A percentile compares a stretch with the other conserved stretches of the same genome.
Conservation (phyloP, 768 basidiomycete species). For the Strobilomyces echinocephalus region DNA sequence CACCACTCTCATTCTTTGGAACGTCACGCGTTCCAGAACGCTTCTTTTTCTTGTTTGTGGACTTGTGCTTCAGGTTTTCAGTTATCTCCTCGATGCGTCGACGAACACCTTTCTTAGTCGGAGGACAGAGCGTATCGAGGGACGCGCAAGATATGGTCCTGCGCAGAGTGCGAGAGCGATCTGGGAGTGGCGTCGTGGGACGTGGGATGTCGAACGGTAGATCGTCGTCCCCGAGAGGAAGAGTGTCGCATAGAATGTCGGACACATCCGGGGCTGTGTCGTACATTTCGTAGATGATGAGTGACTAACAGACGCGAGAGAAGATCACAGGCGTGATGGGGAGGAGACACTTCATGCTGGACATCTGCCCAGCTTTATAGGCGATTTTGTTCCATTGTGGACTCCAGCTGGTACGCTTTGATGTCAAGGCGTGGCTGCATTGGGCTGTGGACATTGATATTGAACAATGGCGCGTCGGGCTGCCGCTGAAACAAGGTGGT, state of each 20-base stretch:
- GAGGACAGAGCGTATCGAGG: conserved; percentile 12
- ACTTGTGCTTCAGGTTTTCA: conserved; percentile 1
- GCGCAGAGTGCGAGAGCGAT: conserved; percentile 6
- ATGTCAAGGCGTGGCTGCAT: neutral
- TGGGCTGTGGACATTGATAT: neutral
- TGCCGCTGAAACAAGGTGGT: neutral
- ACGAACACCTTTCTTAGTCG: conserved; percentile 8
- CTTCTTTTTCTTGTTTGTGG: conserved; percentile 4
- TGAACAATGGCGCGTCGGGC: neutral
- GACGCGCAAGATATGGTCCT: conserved; percentile 19
- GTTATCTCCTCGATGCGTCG: conserved; percentile 13
- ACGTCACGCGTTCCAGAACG: neutral
- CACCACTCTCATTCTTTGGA: neutral
- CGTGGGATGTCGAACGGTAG: neutral
- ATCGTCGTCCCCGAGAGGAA: neutral
- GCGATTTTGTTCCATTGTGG: conserved; percentile 4
- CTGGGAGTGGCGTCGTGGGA: conserved; percentile 2
- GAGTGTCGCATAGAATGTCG: neutral
- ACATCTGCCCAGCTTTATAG: neutral
- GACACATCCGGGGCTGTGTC: neutral
- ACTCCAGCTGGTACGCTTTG: conserved; percentile 6
- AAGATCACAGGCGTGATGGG: neutral
- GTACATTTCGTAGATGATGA: conserved; percentile 1
- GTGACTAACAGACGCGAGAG: no score
- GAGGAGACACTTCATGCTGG: neutral